Base-by-base conservation (phyloP, 352 stramenopile species). In the Phytophthora syringae region DNA sequence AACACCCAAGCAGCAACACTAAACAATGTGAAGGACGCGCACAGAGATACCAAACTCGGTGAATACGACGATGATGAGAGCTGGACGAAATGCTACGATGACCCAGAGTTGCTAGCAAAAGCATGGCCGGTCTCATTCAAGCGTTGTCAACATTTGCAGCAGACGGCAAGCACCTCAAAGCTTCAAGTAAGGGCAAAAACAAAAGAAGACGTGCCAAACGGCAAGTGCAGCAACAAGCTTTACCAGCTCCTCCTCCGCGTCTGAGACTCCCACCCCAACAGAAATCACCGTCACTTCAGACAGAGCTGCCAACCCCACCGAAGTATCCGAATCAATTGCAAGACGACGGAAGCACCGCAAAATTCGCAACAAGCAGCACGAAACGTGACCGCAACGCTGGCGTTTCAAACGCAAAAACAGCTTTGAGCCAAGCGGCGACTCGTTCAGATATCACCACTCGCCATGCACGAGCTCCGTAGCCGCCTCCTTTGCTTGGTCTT, bases 61-160 rank as follows among this genome's bases (percentile, higher is more conserved):
- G 37, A 37, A 16, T 32, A 66, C 2, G 63, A 63, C 6, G 56
- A 60, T 15, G 42, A 53, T 18, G 59, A 72, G 20, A 60, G 39
- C 30, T 64, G 59, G 58, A 53, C 58, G 15, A 30, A 22, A 1
- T 40, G 39, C 32, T 69, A 68, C 34, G 60, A 72, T 22, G 64
- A 72, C 16, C 59, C 59, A n/a, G 57, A 72, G 30, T n/a, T 59
- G 27, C 13, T 67, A 9, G 37, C 50, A 1, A 72, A 24, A 72
- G 51, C 20, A 72, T 68, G 64, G 52, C 64, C 27, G 58, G 52
- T 1, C 64, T 72, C 30, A 72, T 72, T 21, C 58, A 72, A 20
- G 40, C 64, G 3, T 39, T 72, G n/a, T 68, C 64, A 34, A 68
- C 58, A 6, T 72, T 72, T 39, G 64, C 63, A 7, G 48, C 45